phyloP scores from a whole-genome alignment of 352 stramenopile genomes.

The Blastocystis hominis region DNA sequence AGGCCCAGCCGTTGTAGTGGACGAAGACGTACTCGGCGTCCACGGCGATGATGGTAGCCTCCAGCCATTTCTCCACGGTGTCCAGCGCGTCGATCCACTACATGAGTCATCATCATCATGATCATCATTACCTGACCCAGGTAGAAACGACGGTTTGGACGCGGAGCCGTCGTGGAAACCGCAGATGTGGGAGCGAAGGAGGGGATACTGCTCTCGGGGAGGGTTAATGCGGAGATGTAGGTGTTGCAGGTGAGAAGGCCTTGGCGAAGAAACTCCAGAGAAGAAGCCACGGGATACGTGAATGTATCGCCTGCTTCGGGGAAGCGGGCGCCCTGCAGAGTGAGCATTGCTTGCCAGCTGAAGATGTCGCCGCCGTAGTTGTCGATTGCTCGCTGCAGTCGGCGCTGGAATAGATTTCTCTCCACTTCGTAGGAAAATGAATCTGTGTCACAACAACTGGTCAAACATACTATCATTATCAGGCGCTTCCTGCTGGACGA shows the following conservation, averaged over 20 bases:
- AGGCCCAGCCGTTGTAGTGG: constrained; percentile 76
- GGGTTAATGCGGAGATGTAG: not conserved
- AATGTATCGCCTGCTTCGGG: not conserved
- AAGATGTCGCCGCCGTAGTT: not conserved
- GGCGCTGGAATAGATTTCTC: not conserved
- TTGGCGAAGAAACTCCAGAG: constrained; percentile 11
- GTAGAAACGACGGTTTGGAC: not conserved
- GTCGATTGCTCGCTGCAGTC: not conserved
- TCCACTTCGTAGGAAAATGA: not conserved
- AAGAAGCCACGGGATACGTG: not conserved
- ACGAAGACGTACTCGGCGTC: constrained; percentile 69
- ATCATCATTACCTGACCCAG: not conserved
- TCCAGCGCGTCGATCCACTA: constrained; percentile 77
- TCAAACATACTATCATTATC: not conserved
- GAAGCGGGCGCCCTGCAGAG: not conserved
- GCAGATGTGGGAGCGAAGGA: not conserved
- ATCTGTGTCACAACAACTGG: not conserved
- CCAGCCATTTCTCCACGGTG: constrained; percentile 77
- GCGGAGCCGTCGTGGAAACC: not conserved
- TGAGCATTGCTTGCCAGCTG: not conserved
- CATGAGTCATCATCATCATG: not conserved
- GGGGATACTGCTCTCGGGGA: not conserved
- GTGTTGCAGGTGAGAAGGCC: constrained; percentile 46
- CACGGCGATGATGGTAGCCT: constrained; percentile 73
- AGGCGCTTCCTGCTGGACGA: not conserved